phyloP scores from a whole-genome alignment of 1,139 yeast species.

The Candida gigantensis region DNA sequence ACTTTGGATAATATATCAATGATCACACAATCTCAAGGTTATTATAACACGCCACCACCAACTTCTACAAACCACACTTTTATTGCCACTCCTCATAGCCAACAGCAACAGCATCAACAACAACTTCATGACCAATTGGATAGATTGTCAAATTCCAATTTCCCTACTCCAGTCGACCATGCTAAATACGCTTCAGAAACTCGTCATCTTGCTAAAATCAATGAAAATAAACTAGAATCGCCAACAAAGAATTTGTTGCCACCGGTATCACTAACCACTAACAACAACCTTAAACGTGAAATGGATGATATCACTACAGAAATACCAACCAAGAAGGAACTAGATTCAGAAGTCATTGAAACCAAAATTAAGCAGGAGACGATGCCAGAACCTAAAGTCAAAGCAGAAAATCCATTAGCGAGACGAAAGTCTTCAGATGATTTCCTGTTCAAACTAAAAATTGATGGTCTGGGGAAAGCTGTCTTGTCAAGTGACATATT shows the following conservation, averaged over 20 bases:
- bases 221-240: conserved; percentile 6
- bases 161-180: conserved; percentile 6
- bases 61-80: conserved; percentile 13
- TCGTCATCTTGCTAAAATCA: conserved; percentile 2
- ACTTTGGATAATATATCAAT: conserved; percentile 37
- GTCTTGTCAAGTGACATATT: conserved; percentile 31
- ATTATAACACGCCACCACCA: conserved; percentile 23
- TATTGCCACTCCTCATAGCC: conserved; percentile 8
- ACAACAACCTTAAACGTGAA: too few species aligned
- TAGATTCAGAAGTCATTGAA: too few species aligned
- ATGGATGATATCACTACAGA: too few species aligned
- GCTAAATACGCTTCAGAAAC: conserved; percentile 2
- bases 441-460: conserved; percentile 37
- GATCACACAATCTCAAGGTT: conserved; percentile 15
- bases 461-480: conserved; percentile 51
- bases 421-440: conserved; percentile 19
- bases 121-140: conserved; percentile 3
- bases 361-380: not conserved
- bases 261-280: conserved; percentile 25
- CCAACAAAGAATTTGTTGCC: conserved; percentile 29
- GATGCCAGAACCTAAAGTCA: not conserved
- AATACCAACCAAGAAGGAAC: too few species aligned
- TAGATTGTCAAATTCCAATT: conserved; percentile 2
- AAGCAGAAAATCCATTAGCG: not conserved
- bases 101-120: not conserved